Evolutionary conservation across 192 early-diverging fungal genomes (phyloP), one percentile per base, ranked within the genome.

Genomic region (Coemansia sp.): DNA sequence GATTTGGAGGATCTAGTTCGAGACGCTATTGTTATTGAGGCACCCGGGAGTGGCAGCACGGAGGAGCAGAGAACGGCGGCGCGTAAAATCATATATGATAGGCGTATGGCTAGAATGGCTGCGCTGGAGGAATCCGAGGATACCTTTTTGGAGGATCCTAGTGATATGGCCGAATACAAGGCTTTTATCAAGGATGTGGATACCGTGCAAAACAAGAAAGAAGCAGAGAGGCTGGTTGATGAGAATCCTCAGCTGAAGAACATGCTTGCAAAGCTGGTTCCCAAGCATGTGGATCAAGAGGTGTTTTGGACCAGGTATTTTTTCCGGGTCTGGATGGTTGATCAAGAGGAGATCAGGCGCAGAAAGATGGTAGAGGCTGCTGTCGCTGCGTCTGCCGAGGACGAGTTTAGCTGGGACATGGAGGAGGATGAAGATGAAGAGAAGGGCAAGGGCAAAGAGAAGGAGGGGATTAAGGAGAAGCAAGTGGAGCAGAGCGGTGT

Each of bases 331-430:
- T 69, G 61, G 72, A 26, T 50, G 46, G 44, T 76, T 3, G 72
- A 76, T 9, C 60, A 64, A 57, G 66, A 69, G 18, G 72, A 76
- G 53, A 23, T 46, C 0, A 17, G 72, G 17, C 56, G 72, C 22
- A 69, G 59, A 43, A 69, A 76, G 37, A 49, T 76, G 2, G 72
- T 76, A 2, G 72, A 76, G 40, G 72, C 61, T 1, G 72, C 72
- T 6, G 72, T 69, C 18, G 67, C 66, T 1, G 58, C 67, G 9
- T 58, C 65, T 0, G 50, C 43, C 2, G 66, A 64, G 38, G 72
- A 76, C 1, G 67, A 76, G 38, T 60, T 76, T 32, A 61, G 58
- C 54, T 76, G 72, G 72, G 72, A 65, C 32, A 62, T 59, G n/a
- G 58, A 52, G 10, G 59, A 63, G 6, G 60, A 45, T 10, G 58